Conservation (phyloP, 2,329 filamentous ascomycete species). For the Thermothelomyces thermophilus region DNA sequence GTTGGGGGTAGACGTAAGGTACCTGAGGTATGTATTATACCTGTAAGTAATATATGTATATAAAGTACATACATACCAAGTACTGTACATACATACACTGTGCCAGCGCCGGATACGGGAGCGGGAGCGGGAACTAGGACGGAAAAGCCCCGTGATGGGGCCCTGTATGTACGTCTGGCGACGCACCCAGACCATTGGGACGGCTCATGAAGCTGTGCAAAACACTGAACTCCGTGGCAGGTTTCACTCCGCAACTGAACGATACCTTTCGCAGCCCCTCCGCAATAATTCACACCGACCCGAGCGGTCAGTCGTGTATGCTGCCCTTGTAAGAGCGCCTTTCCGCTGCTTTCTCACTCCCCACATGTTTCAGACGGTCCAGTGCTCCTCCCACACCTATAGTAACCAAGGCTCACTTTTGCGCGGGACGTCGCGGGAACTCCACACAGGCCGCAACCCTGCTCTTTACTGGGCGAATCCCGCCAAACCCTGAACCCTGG, state of each 20-base stretch:
- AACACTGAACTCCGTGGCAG: not conserved
- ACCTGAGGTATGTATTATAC: no score
- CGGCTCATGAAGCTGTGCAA: not conserved
- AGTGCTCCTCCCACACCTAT: not conserved
- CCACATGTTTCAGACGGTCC: not conserved
- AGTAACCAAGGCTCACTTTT: conserved; percentile 1
- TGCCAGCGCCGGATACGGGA: conserved; percentile 10
- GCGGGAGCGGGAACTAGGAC: conserved; percentile 18
- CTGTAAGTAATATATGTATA: no score
- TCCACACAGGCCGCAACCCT: conserved; percentile 4
- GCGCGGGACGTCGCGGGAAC: conserved; percentile 3
- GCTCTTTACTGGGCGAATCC: conserved; percentile 1
- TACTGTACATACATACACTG: not conserved
- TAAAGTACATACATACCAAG: no score
- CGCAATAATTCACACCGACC: no score
- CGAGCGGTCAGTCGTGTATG: no score
- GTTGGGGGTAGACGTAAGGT: no score
- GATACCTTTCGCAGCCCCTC: no score
- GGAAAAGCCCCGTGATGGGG: conserved; percentile 8
- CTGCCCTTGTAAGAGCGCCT: no score
- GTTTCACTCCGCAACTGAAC: no score
- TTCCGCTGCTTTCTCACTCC: not conserved
- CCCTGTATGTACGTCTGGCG: not conserved
- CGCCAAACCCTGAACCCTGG: conserved; percentile 10
- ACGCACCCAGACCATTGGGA: conserved; percentile 14